Evolutionary conservation across 345 rosid species (phyloP).

Genomic region (Sapria himalayana): DNA sequence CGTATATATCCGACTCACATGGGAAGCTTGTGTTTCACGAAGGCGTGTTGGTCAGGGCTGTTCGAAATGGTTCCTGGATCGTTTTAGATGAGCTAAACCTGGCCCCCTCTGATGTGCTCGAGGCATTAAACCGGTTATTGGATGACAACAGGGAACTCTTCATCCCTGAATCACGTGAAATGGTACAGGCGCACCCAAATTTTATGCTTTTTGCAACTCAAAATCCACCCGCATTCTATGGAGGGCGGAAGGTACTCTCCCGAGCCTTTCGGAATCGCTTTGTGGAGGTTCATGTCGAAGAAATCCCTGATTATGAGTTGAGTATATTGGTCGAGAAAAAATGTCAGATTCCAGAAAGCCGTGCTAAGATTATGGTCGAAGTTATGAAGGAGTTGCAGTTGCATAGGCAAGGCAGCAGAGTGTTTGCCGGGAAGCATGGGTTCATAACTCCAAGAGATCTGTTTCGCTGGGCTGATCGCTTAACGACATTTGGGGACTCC

Average conservation of each 20-base stretch:
- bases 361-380: slow-evolving; percentile 68
- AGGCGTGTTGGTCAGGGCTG: slow-evolving; percentile 90
- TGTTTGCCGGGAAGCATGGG: slow-evolving; percentile 98
- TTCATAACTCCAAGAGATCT: slow-evolving; percentile 88
- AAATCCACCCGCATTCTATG: slow-evolving; percentile 81
- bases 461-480: slow-evolving; percentile 91
- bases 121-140: slow-evolving; percentile 75
- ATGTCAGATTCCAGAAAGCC: slow-evolving; percentile 52
- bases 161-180: slow-evolving; percentile 67
- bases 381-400: slow-evolving; percentile 89
- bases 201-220: slow-evolving; percentile 98
- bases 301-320: slow-evolving; percentile 73
- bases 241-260: slow-evolving; percentile 94
- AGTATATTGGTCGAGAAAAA: slow-evolving; percentile 41
- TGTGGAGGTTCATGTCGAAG: slow-evolving; percentile 96
- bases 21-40: slow-evolving; percentile 89
- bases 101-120: slow-evolving; percentile 94
- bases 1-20: slow-evolving; percentile 51
- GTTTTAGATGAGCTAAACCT: slow-evolving; percentile 88
- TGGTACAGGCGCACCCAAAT: slow-evolving; percentile 62
- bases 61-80: slow-evolving; percentile 75
- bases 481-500: slow-evolving; percentile 37
- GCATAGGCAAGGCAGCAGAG: slow-evolving; percentile 76
- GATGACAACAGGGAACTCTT: slow-evolving; percentile 93
- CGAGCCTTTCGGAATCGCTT: slow-evolving; percentile 95